A percentile compares a stretch with the other conserved stretches of the same genome.
These are phyloP conservation scores for Peziza echinospora DNA, from an alignment of 495 filamentous ascomycete genomes.

Conservation along the genomic window DNA sequence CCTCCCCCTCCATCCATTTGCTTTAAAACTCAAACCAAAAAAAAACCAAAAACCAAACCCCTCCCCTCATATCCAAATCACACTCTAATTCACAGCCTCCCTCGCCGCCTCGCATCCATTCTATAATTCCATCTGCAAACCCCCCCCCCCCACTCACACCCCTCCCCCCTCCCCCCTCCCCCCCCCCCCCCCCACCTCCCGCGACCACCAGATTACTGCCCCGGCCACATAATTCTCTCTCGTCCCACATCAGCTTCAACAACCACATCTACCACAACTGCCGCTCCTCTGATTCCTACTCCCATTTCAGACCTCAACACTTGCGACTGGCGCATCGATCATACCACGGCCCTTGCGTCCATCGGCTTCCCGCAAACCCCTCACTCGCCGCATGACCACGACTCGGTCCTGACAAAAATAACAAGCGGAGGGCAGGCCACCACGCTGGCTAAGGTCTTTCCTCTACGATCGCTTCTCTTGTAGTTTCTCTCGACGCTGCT, in stretches of 20 bases:
- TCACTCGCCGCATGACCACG: slow-evolving; percentile 20
- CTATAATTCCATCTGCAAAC: neutral
- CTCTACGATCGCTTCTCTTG: slow-evolving; percentile 13
- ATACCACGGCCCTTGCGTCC: slow-evolving; percentile 16
- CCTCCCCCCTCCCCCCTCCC: slow-evolving; percentile 1
- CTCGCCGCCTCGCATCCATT: neutral
- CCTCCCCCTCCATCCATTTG: neutral
- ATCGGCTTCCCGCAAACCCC: slow-evolving; percentile 8
- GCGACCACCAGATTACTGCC: neutral
- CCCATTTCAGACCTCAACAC: slow-evolving; percentile 12
- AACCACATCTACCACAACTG: too few species aligned
- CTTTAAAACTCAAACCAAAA: neutral
- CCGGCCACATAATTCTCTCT: neutral
- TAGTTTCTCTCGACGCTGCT: neutral
- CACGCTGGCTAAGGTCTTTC: slow-evolving; percentile 18
- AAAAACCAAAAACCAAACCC: neutral
- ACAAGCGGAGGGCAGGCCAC: slow-evolving; percentile 20
- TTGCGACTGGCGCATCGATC: slow-evolving; percentile 13
- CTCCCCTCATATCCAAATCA: neutral
- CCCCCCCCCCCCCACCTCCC: neutral
- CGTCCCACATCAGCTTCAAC: too few species aligned
- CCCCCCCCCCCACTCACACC: neutral
- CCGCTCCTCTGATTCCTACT: neutral
- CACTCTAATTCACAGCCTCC: neutral
- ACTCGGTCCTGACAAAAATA: slow-evolving; percentile 17